phyloP scores from a whole-genome alignment of 2,329 filamentous ascomycete genomes.

The Cercospora beticola region DNA sequence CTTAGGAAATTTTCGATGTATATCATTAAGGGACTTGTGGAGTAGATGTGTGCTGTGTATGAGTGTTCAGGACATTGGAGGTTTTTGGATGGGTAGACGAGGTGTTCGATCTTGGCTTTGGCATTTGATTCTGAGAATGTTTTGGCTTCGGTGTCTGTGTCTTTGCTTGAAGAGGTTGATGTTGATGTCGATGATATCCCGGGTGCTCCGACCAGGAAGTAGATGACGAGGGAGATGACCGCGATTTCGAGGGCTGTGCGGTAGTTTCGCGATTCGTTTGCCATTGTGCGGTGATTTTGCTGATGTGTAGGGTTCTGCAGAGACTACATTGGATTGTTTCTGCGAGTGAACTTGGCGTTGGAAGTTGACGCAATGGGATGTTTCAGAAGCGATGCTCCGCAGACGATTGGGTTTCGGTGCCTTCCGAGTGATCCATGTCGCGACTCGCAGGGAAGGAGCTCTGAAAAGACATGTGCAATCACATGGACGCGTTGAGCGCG shows the following conservation, averaged over 20 bases:
- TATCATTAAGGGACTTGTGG: constrained; percentile 55
- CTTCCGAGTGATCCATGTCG: background rate
- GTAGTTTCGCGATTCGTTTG: constrained; percentile 19
- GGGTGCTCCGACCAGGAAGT: constrained; percentile 36
- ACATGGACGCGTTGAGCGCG: background rate
- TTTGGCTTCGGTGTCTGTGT: too few species aligned
- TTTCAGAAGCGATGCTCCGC: background rate
- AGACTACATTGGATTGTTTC: background rate
- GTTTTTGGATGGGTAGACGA: constrained; percentile 44
- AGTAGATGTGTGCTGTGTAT: constrained; percentile 52
- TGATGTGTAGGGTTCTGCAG: background rate
- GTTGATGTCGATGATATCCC: constrained; percentile 21
- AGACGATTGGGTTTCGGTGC: background rate
- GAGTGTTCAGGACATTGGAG: constrained; percentile 42
- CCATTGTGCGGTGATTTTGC: background rate
- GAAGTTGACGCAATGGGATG: background rate
- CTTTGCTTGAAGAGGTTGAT: background rate
- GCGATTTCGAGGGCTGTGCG: constrained; percentile 37
- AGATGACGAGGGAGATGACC: constrained; percentile 35
- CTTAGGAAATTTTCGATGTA: constrained; percentile 48
- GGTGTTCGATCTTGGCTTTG: constrained; percentile 37
- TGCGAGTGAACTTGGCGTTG: background rate
- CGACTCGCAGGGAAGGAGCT: background rate
- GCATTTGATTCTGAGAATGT: too few species aligned
- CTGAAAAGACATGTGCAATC: background rate